These are phyloP conservation scores for Macrocybe sp. DNA, from an alignment of 1,284 basidiomycete species.

Conservation along the genomic window DNA sequence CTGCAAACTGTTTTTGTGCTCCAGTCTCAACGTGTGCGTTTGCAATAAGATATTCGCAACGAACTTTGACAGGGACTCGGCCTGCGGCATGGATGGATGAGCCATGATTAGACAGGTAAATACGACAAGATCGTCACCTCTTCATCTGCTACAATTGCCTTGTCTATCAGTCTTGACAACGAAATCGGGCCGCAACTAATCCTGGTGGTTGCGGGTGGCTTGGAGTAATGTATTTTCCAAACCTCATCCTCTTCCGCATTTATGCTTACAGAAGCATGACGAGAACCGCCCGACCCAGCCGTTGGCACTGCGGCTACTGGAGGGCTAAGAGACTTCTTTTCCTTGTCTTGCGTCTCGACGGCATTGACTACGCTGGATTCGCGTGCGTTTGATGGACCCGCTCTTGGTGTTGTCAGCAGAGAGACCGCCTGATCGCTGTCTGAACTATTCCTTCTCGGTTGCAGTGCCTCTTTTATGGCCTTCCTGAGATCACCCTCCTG, in stretches of 20 bases:
- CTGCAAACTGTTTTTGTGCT: slow-evolving; percentile 25
- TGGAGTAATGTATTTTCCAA: slow-evolving; percentile 22
- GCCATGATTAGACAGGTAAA: no score
- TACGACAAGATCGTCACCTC: slow-evolving; percentile 12
- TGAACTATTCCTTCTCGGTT: no score
- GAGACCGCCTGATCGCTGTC: no score
- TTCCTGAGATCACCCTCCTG: no score
- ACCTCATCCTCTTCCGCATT: slow-evolving; percentile 4
- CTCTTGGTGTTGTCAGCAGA: no score
- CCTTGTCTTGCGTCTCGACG: no score
- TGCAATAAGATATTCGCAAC: neutral
- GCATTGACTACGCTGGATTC: no score
- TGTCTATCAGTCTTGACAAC: slow-evolving; percentile 14
- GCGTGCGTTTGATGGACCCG: no score
- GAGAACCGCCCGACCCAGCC: no score
- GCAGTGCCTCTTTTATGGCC: no score
- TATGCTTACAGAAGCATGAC: slow-evolving; percentile 1
- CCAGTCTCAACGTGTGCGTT: neutral
- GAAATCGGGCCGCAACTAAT: slow-evolving; percentile 21
- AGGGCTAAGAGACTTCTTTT: no score
- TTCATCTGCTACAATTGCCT: slow-evolving; percentile 13
- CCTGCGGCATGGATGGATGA: neutral
- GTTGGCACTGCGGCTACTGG: no score
- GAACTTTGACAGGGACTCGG: slow-evolving; percentile 11
- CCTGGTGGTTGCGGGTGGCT: slow-evolving; percentile 20